Evolutionary conservation across 306 rosid genomes (phyloP).

Genomic region (Quillaja saponaria): DNA sequence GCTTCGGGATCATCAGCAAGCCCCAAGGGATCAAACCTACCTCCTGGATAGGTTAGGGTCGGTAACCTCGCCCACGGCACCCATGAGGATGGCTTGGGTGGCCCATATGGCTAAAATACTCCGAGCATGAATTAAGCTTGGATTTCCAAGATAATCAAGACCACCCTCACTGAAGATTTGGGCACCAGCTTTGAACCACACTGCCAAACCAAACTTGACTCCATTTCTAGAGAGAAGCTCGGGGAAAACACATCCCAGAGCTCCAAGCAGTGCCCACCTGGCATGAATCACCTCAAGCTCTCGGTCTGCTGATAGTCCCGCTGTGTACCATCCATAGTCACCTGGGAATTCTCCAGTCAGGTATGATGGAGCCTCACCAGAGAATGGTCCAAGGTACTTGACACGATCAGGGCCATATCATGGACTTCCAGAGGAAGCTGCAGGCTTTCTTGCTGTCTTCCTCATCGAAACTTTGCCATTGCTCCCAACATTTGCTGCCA

Average conservation of each 20-base stretch:
- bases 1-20: constrained; percentile 45
- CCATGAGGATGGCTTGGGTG: constrained; percentile 39
- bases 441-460: constrained; percentile 28
- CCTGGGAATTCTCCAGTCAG: constrained; percentile 37
- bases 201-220: constrained; percentile 44
- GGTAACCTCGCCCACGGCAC: constrained; percentile 38
- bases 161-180: constrained; percentile 44
- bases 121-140: constrained; percentile 41
- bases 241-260: constrained; percentile 47
- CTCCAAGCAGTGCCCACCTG: constrained; percentile 46
- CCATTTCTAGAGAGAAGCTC: constrained; percentile 45
- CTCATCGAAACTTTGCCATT: constrained; percentile 37
- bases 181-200: constrained; percentile 46
- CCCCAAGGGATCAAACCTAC: constrained; percentile 44
- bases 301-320: constrained; percentile 37
- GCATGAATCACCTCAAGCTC: constrained; percentile 38
- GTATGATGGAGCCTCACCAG: constrained; percentile 45
- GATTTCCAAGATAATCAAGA: constrained; percentile 44
- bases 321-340: constrained; percentile 45
- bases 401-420: constrained; percentile 41
- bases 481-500: constrained; percentile 22
- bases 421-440: constrained; percentile 34
- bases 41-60: constrained; percentile 39
- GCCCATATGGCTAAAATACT: constrained; percentile 44
- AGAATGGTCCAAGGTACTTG: constrained; percentile 46